phyloP scores from a whole-genome alignment of 192 early-diverging fungal species.

The Backusella westeae region DNA sequence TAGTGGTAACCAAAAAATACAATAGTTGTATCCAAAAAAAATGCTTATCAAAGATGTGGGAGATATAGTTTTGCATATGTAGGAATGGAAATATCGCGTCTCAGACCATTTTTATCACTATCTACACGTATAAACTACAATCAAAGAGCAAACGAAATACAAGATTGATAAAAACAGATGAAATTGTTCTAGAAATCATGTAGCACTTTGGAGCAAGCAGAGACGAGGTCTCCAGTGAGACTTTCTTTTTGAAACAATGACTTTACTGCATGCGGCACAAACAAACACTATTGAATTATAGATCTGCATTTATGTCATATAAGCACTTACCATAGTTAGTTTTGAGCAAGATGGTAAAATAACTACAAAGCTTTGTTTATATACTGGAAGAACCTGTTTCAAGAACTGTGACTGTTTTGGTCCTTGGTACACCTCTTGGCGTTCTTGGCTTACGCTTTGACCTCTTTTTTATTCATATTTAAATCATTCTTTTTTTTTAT shows the following conservation, averaged over 20 bases:
- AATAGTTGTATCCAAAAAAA: too few species aligned
- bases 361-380: neutral
- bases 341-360: neutral
- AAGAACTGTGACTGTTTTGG: neutral
- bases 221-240: too few species aligned
- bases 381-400: neutral
- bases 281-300: neutral
- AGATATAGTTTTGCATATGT: neutral
- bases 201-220: neutral
- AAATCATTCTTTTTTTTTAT: neutral
- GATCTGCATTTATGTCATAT: neutral
- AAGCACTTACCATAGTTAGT: too few species aligned
- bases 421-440: neutral
- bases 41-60: too few species aligned
- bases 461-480: neutral
- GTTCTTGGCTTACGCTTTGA: neutral
- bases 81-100: neutral
- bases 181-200: neutral
- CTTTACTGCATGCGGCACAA: neutral
- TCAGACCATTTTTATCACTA: neutral
- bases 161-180: neutral
- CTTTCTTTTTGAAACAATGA: neutral
- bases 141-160: neutral
- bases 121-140: neutral
- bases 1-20: too few species aligned